Conservation (phyloP, 2,329 filamentous ascomycete species). For the Aschersonia sp. region DNA sequence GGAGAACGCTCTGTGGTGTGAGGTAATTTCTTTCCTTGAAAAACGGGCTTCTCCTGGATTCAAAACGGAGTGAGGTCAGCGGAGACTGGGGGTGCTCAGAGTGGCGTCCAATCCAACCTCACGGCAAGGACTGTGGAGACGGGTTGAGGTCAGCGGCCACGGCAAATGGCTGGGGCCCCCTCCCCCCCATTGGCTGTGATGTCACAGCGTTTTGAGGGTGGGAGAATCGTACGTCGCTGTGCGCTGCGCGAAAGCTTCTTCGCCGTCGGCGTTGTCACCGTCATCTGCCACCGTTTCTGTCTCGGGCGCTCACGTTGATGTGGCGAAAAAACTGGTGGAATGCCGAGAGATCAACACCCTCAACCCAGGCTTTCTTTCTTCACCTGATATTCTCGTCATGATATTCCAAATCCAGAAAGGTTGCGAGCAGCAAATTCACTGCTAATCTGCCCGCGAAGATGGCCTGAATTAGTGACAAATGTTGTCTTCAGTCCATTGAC, state of each 20-base stretch:
- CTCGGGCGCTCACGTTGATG: not conserved
- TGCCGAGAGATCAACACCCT: too few relatives aligned
- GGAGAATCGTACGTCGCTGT: too few relatives aligned
- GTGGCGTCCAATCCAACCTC: not conserved
- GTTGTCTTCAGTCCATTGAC: too few relatives aligned
- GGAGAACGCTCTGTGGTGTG: not conserved
- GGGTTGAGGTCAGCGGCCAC: slow-evolving; percentile 1
- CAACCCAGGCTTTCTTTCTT: too few relatives aligned
- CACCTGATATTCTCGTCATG: too few relatives aligned
- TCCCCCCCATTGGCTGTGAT: not conserved
- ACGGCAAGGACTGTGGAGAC: not conserved
- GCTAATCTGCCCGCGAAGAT: too few relatives aligned
- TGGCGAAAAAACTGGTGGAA: not conserved
- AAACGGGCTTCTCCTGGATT: not conserved
- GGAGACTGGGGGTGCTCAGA: not conserved
- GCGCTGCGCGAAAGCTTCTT: too few relatives aligned
- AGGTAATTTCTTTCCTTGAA: not conserved
- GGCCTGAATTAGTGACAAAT: too few relatives aligned
- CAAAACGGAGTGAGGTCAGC: slow-evolving; percentile 3
- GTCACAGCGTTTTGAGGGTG: not conserved
- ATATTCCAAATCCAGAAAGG: too few relatives aligned
- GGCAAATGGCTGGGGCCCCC: not conserved
- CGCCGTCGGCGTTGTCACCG: too few relatives aligned
- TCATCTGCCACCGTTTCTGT: too few relatives aligned
- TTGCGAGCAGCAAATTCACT: too few relatives aligned